Percentiles rank a stretch among this genome's conserved stretches.
phyloP scores from a whole-genome alignment of 768 basidiomycete genomes.

The Leccinellum albellum region DNA sequence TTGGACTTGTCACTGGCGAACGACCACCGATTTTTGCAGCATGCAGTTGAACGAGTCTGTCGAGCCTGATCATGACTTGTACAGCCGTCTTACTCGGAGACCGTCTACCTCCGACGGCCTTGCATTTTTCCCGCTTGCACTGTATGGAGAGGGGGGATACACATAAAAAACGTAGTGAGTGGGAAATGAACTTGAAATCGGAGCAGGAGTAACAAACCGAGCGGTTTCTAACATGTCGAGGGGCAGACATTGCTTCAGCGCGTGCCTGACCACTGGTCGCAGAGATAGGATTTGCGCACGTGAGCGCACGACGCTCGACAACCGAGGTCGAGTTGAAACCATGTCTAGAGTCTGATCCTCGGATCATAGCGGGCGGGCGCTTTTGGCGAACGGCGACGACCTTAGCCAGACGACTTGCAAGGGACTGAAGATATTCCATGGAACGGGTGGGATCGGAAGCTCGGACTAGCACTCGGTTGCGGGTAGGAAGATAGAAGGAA shows the following conservation, averaged over 20 bases:
- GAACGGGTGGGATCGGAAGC: neutral
- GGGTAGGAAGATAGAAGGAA: neutral
- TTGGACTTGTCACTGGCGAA: slow-evolving; percentile 11
- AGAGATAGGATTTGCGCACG: slow-evolving; percentile 11
- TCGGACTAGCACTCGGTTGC: neutral
- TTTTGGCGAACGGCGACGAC: slow-evolving; percentile 21
- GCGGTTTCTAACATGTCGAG: slow-evolving; percentile 9
- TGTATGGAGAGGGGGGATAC: neutral
- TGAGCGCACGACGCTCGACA: slow-evolving; percentile 4
- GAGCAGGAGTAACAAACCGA: slow-evolving; percentile 7
- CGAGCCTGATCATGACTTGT: slow-evolving; percentile 18
- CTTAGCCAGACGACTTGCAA: slow-evolving; percentile 16
- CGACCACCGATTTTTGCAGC: slow-evolving; percentile 10
- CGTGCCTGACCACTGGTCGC: neutral
- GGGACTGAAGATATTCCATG: slow-evolving; percentile 24
- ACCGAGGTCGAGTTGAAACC: slow-evolving; percentile 6
- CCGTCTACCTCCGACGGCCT: neutral
- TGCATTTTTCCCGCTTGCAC: slow-evolving; percentile 22
- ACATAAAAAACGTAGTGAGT: neutral
- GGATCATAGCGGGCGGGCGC: slow-evolving; percentile 7
- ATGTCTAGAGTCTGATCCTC: slow-evolving; percentile 13
- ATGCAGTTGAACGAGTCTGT: slow-evolving; percentile 21
- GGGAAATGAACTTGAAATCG: neutral
- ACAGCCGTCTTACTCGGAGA: slow-evolving; percentile 10
- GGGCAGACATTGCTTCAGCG: neutral